Base-by-base conservation (phyloP, 192 early-diverging fungal species). In the Fimicolochytrium jonesii region DNA sequence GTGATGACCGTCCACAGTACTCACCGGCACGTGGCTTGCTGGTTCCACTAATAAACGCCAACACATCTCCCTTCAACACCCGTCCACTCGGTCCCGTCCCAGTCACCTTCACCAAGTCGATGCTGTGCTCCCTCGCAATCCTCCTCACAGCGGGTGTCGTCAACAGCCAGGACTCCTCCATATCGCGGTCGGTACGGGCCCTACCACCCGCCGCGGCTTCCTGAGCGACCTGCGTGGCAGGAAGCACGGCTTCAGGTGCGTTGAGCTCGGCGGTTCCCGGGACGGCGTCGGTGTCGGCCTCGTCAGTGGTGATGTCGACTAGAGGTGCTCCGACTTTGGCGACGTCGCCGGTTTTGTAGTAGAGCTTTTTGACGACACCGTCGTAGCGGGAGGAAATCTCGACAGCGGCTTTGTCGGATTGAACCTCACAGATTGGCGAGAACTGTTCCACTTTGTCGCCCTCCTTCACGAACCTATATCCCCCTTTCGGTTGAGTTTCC, bases 351-450 rank as follows among this genome's bases (percentile, higher is more conserved):
- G 85, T 80, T 34, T 82, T 75, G 72, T 95, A 88, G 70, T 95
- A 72, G 3, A 98, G 77, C 58, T 90, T 86, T 17, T 66, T 77
- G 42, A 98, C 78, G 15, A 76, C 79, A 39, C 96, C 96, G 57
- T 94, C 89, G 66, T 86, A 98, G 6, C 96, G 84, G 22, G 93
- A 95, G 20, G 96, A 92, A 73, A 98, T 97, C 74, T 98, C 93
- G 7, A 95, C 96, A n/a, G 96, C 88, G 9, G 96, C 96, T 79
- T 98, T 98, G 75, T 98, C 96, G 11, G 91, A 93, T 55, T 96
- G 94, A 26, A 98, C 94, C 64, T 98, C 96, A 66, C 92, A 95
- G 36, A 98, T 87, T 70, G 88, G 90, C 61, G 93, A 85, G 73
- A 98, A 98, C 83, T 97, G 91, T 20, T 82, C 77, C 20, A 98